Percentiles rank a stretch among this genome's conserved stretches.
Conservation (phyloP, 2,329 filamentous ascomycete species). For the Leptoxyphium fumago region DNA sequence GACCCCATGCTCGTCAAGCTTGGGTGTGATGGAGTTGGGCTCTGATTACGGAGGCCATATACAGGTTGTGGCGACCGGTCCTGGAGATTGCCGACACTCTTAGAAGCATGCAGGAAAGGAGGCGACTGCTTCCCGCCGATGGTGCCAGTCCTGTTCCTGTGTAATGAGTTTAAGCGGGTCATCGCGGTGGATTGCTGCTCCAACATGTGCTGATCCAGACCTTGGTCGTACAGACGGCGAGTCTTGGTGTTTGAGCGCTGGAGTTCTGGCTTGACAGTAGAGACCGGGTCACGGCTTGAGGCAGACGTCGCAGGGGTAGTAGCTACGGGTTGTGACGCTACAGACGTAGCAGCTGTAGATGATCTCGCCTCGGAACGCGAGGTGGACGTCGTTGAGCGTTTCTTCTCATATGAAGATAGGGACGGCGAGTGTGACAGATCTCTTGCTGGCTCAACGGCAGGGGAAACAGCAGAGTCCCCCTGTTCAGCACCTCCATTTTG, state of each 20-base stretch:
- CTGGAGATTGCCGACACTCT: conserved; percentile 54
- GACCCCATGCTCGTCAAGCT: conserved; percentile 22
- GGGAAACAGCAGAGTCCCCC: conserved; percentile 21
- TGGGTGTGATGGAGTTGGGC: conserved; percentile 27
- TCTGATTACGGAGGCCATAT: conserved; percentile 20
- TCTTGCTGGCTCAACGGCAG: conserved; percentile 32
- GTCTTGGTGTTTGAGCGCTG: conserved; percentile 57
- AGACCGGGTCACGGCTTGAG: conserved; percentile 12
- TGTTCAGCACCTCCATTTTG: conserved; percentile 22
- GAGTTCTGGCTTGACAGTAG: conserved; percentile 23
- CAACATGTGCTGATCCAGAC: conserved; percentile 62
- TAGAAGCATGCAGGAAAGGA: conserved; percentile 17
- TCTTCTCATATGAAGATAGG: conserved; percentile 51
- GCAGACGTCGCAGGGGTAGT: conserved; percentile 18
- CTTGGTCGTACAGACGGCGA: conserved; percentile 69
- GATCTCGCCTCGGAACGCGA: conserved; percentile 52
- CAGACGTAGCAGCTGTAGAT: conserved; percentile 79
- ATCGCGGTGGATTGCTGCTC: conserved; percentile 66
- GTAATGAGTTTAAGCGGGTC: conserved; percentile 65
- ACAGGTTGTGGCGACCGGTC: conserved; percentile 24
- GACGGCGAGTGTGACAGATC: conserved; percentile 35
- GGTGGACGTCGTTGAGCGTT: conserved; percentile 72
- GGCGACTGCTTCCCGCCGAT: conserved; percentile 36
- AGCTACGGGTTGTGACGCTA: conserved; percentile 52
- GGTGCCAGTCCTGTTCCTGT: conserved; percentile 43